Evolutionary conservation across 1,139 yeast species (phyloP).

Genomic region (Yamadazyma membranifaciens): DNA sequence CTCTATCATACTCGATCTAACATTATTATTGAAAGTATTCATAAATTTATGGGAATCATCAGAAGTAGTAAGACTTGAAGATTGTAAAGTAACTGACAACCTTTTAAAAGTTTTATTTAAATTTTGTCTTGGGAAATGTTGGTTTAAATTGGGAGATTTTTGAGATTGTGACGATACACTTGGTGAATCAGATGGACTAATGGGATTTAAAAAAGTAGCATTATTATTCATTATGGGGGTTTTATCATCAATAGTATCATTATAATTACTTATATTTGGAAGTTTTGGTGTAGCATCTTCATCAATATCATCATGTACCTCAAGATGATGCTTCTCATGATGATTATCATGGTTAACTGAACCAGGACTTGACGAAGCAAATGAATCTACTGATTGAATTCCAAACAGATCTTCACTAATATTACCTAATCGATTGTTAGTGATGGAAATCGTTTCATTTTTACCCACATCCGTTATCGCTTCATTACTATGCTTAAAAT

Average conservation of each 20-base stretch:
- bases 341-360: background rate
- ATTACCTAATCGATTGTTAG: slow-evolving; percentile 25
- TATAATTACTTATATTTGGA: slow-evolving; percentile 13
- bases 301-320: slow-evolving; percentile 18
- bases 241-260: slow-evolving; percentile 21
- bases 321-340: too few species aligned
- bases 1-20: slow-evolving; percentile 11
- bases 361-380: background rate
- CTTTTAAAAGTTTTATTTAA: slow-evolving; percentile 40
- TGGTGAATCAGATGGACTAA: slow-evolving; percentile 1
- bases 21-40: slow-evolving; percentile 42
- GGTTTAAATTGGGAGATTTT: slow-evolving; percentile 10
- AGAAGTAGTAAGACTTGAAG: slow-evolving; percentile 27
- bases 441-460: slow-evolving; percentile 16
- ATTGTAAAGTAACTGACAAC: slow-evolving; percentile 39
- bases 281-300: slow-evolving; percentile 34
- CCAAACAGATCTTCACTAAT: slow-evolving; percentile 10
- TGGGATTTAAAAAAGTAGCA: slow-evolving; percentile 10
- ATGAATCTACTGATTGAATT: slow-evolving; percentile 10
- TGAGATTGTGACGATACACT: background rate
- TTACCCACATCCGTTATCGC: slow-evolving; percentile 13
- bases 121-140: slow-evolving; percentile 34
- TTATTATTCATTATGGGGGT: slow-evolving; percentile 28
- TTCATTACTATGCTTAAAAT: slow-evolving; percentile 6
- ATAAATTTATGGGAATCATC: slow-evolving; percentile 43